A percentile compares a stretch with the other conserved stretches of the same genome.
Evolutionary conservation across 192 early-diverging fungal genomes (phyloP).

Genomic region (Dimargaris xerosporica): DNA sequence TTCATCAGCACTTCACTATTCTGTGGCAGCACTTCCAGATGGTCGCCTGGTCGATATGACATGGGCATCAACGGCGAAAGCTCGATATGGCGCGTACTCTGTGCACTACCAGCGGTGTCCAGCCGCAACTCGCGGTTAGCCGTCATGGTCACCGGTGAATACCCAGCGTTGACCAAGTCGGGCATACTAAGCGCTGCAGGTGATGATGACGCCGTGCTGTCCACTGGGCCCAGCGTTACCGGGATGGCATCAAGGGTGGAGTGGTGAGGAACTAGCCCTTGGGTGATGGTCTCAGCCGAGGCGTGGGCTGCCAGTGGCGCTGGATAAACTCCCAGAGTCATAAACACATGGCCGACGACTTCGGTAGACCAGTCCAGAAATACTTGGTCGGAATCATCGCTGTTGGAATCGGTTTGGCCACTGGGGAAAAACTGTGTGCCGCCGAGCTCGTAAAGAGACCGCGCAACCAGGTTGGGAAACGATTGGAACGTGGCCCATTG

Average conservation of each 20-base stretch:
- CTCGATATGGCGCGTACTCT: constrained; percentile 3
- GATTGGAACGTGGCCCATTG: constrained; percentile 41
- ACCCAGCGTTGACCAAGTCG: neutral
- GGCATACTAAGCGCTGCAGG: neutral
- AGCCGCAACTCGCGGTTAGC: constrained; percentile 1
- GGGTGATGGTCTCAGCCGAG: neutral
- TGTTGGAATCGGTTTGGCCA: constrained; percentile 32
- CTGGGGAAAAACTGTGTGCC: constrained; percentile 21
- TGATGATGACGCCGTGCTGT: neutral
- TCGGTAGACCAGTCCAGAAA: constrained; percentile 1
- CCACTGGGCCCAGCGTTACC: neutral
- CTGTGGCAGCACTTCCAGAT: constrained; percentile 12
- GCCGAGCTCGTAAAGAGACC: constrained; percentile 27
- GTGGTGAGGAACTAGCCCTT: neutral
- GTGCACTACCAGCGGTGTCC: neutral
- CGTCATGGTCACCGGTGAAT: neutral
- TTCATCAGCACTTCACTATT: neutral
- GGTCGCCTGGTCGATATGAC: constrained; percentile 11
- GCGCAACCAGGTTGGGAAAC: constrained; percentile 32
- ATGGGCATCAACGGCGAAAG: neutral
- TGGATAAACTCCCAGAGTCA: neutral
- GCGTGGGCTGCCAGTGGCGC: neutral
- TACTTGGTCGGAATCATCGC: constrained; percentile 16
- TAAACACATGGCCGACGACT: neutral
- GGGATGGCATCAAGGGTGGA: neutral